These are phyloP conservation scores for Erigeron philadelphicus DNA, from an alignment of 140 eudicot species.

Conservation along the genomic window DNA sequence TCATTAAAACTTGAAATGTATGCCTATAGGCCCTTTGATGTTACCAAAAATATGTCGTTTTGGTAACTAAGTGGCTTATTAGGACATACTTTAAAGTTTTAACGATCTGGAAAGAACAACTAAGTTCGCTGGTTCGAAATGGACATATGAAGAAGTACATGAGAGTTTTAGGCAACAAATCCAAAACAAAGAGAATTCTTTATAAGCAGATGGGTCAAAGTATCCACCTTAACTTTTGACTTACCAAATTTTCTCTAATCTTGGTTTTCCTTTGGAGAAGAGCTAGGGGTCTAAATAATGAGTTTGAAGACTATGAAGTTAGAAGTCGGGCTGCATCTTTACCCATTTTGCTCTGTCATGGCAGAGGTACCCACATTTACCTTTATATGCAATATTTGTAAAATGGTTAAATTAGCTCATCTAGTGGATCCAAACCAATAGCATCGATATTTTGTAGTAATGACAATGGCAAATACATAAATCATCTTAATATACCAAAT, in stretches of 20 bases:
- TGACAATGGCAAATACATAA: not conserved
- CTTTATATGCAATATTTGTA: not conserved
- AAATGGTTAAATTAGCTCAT: not conserved
- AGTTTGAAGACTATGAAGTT: slow-evolving; percentile 46
- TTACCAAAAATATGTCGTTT: too few relatives aligned
- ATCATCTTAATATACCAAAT: not conserved
- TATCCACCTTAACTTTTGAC: not conserved
- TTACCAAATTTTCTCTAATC: not conserved
- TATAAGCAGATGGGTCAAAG: not conserved
- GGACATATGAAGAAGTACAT: too few relatives aligned
- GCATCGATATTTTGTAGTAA: not conserved
- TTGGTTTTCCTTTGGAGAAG: not conserved
- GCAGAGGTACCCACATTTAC: slow-evolving; percentile 43
- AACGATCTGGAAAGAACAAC: too few relatives aligned
- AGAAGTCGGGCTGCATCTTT: slow-evolving; percentile 67
- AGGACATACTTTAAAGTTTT: too few relatives aligned
- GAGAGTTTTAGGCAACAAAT: too few relatives aligned
- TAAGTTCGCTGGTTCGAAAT: too few relatives aligned
- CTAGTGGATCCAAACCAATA: too few relatives aligned
- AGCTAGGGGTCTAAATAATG: slow-evolving; percentile 39
- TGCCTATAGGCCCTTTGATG: too few relatives aligned
- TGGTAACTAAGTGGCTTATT: too few relatives aligned
- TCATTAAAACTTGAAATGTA: too few relatives aligned
- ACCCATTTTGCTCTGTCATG: slow-evolving; percentile 83
- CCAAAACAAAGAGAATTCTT: too few relatives aligned